phyloP scores from a whole-genome alignment of 2,329 filamentous ascomycete genomes.

The Lachnum nothofagi region DNA sequence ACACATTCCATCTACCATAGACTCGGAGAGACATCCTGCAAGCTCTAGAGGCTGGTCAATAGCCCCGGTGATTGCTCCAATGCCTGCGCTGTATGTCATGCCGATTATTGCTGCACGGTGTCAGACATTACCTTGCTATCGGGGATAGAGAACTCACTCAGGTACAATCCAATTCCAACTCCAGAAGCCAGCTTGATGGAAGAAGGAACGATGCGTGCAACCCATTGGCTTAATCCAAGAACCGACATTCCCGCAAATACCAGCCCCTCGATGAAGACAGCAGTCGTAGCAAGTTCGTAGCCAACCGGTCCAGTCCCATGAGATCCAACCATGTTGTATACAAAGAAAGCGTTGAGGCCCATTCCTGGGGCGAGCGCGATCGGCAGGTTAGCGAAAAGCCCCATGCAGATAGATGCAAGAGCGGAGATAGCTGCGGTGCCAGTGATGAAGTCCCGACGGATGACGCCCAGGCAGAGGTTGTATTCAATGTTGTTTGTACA shows the following conservation, averaged over 20 bases:
- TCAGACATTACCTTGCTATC: background rate
- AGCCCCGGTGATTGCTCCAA: slow-evolving; percentile 67
- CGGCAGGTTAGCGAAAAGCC: slow-evolving; percentile 68
- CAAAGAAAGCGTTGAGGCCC: slow-evolving; percentile 80
- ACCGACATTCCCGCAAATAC: slow-evolving; percentile 75
- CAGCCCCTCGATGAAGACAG: slow-evolving; percentile 81
- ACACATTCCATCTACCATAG: slow-evolving; percentile 49
- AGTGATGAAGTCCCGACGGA: slow-evolving; percentile 65
- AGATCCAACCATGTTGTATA: slow-evolving; percentile 68
- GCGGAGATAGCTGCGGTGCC: slow-evolving; percentile 78
- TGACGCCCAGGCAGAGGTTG: slow-evolving; percentile 50
- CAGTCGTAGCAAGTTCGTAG: slow-evolving; percentile 70
- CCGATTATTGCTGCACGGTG: slow-evolving; percentile 52
- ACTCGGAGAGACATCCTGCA: slow-evolving; percentile 45
- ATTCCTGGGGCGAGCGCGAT: slow-evolving; percentile 67
- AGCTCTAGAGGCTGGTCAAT: slow-evolving; percentile 63
- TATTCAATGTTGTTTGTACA: slow-evolving; percentile 44
- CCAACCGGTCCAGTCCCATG: slow-evolving; percentile 68
- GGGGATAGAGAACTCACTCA: slow-evolving; percentile 2
- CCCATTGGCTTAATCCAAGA: slow-evolving; percentile 77
- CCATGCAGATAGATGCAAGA: slow-evolving; percentile 72
- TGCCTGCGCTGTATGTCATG: slow-evolving; percentile 72
- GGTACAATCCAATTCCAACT: slow-evolving; percentile 76
- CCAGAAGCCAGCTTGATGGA: slow-evolving; percentile 84
- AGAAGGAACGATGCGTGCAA: slow-evolving; percentile 72